Evolutionary conservation across 345 rosid genomes (phyloP).

Genomic region (Cardamine resedifolia): DNA sequence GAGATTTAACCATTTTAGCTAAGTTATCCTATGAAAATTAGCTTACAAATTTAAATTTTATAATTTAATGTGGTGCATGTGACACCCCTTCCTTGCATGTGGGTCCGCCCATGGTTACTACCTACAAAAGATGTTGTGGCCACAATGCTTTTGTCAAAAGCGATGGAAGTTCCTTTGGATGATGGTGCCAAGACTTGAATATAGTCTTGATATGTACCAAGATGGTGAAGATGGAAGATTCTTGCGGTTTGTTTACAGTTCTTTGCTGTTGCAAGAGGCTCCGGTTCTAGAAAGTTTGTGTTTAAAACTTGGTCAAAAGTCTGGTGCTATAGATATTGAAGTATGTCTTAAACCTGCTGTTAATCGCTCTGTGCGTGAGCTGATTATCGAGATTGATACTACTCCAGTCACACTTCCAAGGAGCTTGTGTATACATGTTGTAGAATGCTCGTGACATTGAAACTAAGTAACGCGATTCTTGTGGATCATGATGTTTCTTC

Average conservation of each 20-base stretch:
- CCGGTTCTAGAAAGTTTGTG: not conserved
- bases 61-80: too few species aligned
- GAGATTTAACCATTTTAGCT: too few species aligned
- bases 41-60: too few species aligned
- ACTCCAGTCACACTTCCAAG: not conserved
- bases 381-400: not conserved
- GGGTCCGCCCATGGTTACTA: too few species aligned
- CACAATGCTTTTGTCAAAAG: slow-evolving; percentile 2
- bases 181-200: not conserved
- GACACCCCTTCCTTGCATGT: too few species aligned
- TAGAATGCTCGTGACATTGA: slow-evolving; percentile 5
- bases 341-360: not conserved
- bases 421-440: not conserved
- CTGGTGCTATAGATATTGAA: not conserved
- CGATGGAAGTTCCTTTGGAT: not conserved
- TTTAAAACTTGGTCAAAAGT: not conserved
- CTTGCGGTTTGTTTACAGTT: not conserved
- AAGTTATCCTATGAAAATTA: too few species aligned
- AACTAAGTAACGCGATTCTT: not conserved
- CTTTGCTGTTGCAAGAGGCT: slow-evolving; percentile 1
- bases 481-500: not conserved
- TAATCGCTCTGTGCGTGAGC: not conserved
- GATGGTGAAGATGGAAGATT: not conserved
- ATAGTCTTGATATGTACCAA: too few species aligned
- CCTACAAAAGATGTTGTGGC: not conserved